Base-by-base conservation (phyloP, 164 flowering plant species). In the Piper longum region DNA sequence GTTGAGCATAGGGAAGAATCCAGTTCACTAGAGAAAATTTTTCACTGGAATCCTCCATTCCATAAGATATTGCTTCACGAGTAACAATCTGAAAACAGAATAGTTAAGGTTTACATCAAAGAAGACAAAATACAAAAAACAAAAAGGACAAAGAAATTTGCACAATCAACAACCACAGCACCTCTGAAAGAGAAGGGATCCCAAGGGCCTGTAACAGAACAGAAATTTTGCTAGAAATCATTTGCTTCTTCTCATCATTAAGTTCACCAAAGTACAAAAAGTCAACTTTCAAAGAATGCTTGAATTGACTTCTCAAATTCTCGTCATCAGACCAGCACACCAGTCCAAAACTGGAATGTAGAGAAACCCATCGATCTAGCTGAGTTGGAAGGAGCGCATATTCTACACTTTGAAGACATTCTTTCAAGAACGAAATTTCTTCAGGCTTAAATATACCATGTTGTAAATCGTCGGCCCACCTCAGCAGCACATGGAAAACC, bases 1-100 rank as follows among this genome's bases (percentile, higher is more conserved):
- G 91, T 62, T 93, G 99, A 48, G 95, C 96, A 76, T 78, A 93
- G 57, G 99, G 99, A 72, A 93, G 90, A 73, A 80, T 79, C 97
- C 96, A 88, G 64, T 80, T 71, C 52, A 93, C 78, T 71, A 93
- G 60, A 52, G 84, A 74, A 64, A 76, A 66, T 75, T 79, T 84
- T 13, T 72, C 74, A 60, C 76, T 71, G 41, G 63, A 57, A 63
- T 87, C 86, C 60, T 67, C 67, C 57, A 59, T 67, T 55, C 87
- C 86, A 74, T 81, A 74, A 73, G 73, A 81, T 67, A 83, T 81
- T 62, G 93, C 89, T 74, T 90, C 89, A 64, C 88, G 93, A 70
- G 80, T 82, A 13, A 88, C 81, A 61, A 87, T 79, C 98, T 89
- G 81, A 63, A 26, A 64, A 60, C 40, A 54, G 52, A 51, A 26